Evolutionary conservation across 148 eudicot species (phyloP).

Genomic region (Camellia granthamiana): DNA sequence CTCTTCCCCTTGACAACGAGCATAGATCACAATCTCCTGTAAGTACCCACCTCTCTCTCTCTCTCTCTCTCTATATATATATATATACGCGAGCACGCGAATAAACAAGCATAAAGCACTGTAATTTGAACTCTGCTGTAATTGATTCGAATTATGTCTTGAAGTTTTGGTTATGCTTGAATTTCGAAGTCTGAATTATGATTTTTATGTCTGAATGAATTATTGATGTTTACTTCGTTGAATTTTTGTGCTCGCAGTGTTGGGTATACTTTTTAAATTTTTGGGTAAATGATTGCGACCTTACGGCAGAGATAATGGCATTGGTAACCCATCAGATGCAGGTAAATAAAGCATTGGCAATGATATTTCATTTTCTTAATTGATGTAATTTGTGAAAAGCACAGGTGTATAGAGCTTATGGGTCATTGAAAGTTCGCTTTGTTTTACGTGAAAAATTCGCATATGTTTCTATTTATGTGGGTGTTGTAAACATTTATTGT

Average conservation of each 20-base stretch:
- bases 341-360: constrained; percentile 26
- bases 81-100: too few relatives aligned
- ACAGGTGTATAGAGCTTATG: not conserved
- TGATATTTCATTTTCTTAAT: constrained; percentile 5
- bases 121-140: not conserved
- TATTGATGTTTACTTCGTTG: not conserved
- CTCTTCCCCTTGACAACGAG: not conserved
- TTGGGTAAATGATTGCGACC: constrained; percentile 30
- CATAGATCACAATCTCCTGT: constrained; percentile 3
- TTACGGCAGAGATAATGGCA: constrained; percentile 43
- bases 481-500: too few relatives aligned
- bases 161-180: not conserved
- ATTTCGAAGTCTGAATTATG: not conserved
- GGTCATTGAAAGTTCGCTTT: too few relatives aligned
- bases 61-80: not conserved
- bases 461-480: not conserved
- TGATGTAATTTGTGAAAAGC: not conserved
- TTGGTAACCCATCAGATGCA: constrained; percentile 49
- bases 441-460: too few relatives aligned
- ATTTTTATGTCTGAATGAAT: not conserved
- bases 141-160: not conserved
- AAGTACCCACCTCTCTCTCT: not conserved
- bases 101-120: not conserved
- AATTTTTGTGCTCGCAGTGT: not conserved
- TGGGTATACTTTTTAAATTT: not conserved